Conservation (phyloP, 345 rosid genomes). For the Adansonia digitata region DNA sequence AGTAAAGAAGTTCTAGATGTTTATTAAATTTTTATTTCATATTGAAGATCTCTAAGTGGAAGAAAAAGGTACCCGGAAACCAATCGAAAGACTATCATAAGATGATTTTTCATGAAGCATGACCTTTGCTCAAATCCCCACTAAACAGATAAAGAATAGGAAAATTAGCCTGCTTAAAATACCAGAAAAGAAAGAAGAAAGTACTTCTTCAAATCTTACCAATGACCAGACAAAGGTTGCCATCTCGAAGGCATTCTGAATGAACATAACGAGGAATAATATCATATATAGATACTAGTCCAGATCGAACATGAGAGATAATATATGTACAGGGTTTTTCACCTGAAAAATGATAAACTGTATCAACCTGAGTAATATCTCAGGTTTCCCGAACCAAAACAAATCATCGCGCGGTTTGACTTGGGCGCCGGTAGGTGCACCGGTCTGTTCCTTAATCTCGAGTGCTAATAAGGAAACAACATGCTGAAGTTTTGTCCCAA, state of each 20-base stretch:
- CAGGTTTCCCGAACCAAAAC: constrained; percentile 95
- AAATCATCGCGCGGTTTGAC: constrained; percentile 89
- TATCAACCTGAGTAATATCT: constrained; percentile 58
- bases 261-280: constrained; percentile 4
- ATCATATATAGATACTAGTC: background rate
- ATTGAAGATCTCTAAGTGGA: background rate
- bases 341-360: constrained; percentile 94
- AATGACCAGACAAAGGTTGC: constrained; percentile 92
- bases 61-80: constrained; percentile 57
- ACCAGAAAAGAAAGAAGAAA: background rate
- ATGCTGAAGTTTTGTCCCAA: constrained; percentile 88
- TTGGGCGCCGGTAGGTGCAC: constrained; percentile 57
- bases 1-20: background rate
- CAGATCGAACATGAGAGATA: background rate
- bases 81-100: constrained; percentile 60
- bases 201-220: constrained; percentile 55
- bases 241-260: constrained; percentile 97
- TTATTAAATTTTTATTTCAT: background rate
- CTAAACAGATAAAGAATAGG: constrained; percentile 30
- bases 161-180: background rate
- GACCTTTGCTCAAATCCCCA: constrained; percentile 81
- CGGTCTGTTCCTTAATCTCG: constrained; percentile 67
- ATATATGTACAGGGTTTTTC: background rate
- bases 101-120: constrained; percentile 88
- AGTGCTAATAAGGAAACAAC: constrained; percentile 86